phyloP scores from a whole-genome alignment of 345 rosid genomes.

The Mangifera indica region DNA sequence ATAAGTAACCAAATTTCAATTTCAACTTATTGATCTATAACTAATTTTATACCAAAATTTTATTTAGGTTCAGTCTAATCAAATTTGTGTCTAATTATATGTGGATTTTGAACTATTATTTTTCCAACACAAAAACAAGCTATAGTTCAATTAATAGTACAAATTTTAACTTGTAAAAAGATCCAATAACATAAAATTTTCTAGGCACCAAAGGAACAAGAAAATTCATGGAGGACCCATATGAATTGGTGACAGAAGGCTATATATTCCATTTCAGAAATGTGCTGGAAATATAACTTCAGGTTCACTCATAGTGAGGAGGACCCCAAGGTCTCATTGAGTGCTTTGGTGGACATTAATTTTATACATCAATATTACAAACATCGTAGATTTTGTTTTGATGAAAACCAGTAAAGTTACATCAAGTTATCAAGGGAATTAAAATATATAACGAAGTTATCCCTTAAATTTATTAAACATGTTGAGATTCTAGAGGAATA shows the following conservation, averaged over 20 bases:
- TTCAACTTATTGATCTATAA: too few relatives aligned
- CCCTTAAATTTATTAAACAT: too few relatives aligned
- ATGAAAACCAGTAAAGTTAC: neutral
- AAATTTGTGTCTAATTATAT: too few relatives aligned
- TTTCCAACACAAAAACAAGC: neutral
- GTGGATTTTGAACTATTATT: neutral
- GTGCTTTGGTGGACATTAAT: neutral
- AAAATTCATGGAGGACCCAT: neutral
- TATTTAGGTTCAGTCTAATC: too few relatives aligned
- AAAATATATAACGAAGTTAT: too few relatives aligned
- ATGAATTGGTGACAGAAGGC: neutral
- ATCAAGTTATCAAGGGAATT: neutral
- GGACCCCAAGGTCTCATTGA: conserved; percentile 24
- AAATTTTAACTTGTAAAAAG: neutral
- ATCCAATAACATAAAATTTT: neutral
- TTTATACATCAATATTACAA: neutral
- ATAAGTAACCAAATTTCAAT: too few relatives aligned
- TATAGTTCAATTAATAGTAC: neutral
- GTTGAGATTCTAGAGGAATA: too few relatives aligned
- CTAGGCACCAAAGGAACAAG: neutral
- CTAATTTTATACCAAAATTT: too few relatives aligned
- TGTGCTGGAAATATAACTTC: conserved; percentile 41
- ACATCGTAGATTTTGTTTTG: too few relatives aligned
- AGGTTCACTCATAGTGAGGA: conserved; percentile 29
- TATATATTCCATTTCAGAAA: conserved; percentile 12